These are phyloP conservation scores for Tremella mesenterica DNA, from an alignment of 768 basidiomycete genomes.

Conservation along the genomic window DNA sequence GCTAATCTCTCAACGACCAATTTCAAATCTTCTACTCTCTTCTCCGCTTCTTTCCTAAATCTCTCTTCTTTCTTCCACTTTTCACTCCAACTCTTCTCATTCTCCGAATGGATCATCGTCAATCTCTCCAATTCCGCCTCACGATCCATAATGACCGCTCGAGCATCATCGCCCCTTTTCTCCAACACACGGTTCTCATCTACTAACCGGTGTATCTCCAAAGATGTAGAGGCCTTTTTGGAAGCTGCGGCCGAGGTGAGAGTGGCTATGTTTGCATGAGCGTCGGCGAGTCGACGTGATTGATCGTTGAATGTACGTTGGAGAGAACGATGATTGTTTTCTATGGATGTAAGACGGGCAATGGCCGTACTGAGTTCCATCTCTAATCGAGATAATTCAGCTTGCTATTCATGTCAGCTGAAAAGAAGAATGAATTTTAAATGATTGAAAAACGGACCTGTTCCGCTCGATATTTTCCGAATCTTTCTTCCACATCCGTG, in stretches of 20 bases:
- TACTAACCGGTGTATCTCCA: slow-evolving; percentile 64
- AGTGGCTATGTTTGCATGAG: slow-evolving; percentile 64
- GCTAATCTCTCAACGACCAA: slow-evolving; percentile 43
- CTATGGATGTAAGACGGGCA: slow-evolving; percentile 59
- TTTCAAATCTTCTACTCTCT: slow-evolving; percentile 62
- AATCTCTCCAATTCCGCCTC: slow-evolving; percentile 74
- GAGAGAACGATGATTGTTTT: slow-evolving; percentile 62
- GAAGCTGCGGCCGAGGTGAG: slow-evolving; percentile 71
- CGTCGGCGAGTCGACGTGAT: slow-evolving; percentile 65
- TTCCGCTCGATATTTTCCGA: slow-evolving; percentile 67
- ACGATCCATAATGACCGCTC: slow-evolving; percentile 68
- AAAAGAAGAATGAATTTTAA: background rate
- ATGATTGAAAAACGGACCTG: slow-evolving; percentile 46
- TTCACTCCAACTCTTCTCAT: slow-evolving; percentile 59
- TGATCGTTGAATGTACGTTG: slow-evolving; percentile 65
- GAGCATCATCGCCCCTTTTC: slow-evolving; percentile 74
- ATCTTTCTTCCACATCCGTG: slow-evolving; percentile 66
- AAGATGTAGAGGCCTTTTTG: slow-evolving; percentile 71
- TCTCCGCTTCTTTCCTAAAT: slow-evolving; percentile 62
- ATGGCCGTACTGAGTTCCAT: slow-evolving; percentile 64
- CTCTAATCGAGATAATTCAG: slow-evolving; percentile 67
- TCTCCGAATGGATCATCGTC: slow-evolving; percentile 59
- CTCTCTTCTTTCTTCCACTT: slow-evolving; percentile 65
- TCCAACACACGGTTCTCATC: slow-evolving; percentile 78
- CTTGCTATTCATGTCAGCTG: slow-evolving; percentile 37